Evolutionary conservation across 192 early-diverging fungal genomes (phyloP).

Genomic region (Coemansia sp.): DNA sequence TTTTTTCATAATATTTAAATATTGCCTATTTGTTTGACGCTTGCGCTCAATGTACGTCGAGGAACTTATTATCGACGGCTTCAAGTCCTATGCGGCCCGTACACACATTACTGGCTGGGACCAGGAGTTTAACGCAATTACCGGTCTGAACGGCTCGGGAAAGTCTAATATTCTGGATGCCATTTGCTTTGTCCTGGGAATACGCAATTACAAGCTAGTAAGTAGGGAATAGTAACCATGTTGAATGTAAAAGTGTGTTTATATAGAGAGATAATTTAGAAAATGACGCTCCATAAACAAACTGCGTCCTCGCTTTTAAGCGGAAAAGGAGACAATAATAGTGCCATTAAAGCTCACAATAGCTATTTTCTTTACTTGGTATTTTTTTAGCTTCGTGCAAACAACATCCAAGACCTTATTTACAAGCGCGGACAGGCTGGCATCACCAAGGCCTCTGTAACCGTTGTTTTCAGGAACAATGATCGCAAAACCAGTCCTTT

Average conservation of each 20-base stretch:
- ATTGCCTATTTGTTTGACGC: neutral
- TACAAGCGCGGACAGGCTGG: slow-evolving; percentile 99
- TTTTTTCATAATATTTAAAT: neutral
- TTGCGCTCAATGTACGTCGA: slow-evolving; percentile 72
- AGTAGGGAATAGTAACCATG: slow-evolving; percentile 1
- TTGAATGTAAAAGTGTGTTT: too few relatives aligned
- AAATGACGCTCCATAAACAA: too few relatives aligned
- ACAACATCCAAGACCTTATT: slow-evolving; percentile 90
- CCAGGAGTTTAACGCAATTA: slow-evolving; percentile 96
- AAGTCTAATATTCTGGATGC: slow-evolving; percentile 99
- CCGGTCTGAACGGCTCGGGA: slow-evolving; percentile 95
- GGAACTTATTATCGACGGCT: slow-evolving; percentile 96
- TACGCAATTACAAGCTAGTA: slow-evolving; percentile 89
- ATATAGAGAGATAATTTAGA: too few relatives aligned
- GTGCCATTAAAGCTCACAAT: neutral
- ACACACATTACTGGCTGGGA: slow-evolving; percentile 99
- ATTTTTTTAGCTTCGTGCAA: slow-evolving; percentile 71
- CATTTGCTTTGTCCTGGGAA: slow-evolving; percentile 98
- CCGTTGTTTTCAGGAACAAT: slow-evolving; percentile 93
- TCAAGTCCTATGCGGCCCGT: slow-evolving; percentile 96
- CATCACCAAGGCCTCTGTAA: slow-evolving; percentile 95
- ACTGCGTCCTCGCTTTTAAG: too few relatives aligned
- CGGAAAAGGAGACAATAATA: too few relatives aligned
- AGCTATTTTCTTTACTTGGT: neutral
- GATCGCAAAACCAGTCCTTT: slow-evolving; percentile 80